Evolutionary conservation across 2,329 filamentous ascomycete species (phyloP), one percentile per base, ranked within the genome.

Genomic region (Leptographium galeiforme): DNA sequence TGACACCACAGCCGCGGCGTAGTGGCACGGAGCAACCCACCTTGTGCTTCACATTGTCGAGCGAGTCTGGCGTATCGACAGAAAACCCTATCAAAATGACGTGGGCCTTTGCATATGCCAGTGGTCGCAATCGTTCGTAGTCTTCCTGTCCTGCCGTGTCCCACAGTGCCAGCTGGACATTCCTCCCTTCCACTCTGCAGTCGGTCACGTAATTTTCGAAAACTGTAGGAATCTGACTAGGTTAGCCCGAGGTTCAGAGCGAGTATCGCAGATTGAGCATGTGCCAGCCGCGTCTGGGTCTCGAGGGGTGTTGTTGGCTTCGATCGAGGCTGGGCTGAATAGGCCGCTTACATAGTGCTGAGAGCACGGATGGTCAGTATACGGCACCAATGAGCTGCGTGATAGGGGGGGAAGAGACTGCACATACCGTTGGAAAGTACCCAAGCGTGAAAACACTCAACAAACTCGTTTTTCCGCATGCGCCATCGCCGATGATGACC

Each of bases 191-290:
- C 56, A 98, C 93, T 72, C 91, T 81, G 71, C 93, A 98, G 72
- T 98, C 93, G 62, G 93, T 98, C 59, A 98, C 93, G 65, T 98
- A 98, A 73, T 98, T 98, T 67, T 98, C 93, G 70, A 98, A 98
- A 40, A 98, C 93, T 48, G 93, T 98, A 1, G 93, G 93, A 51
- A 95, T 90, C 84, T 89, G 68, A 18, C 8, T 4, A 18, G 5
- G 14, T 33, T 7, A 48, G 33, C 7, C 32, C 33, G 45, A 16
- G 18, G 8, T 11, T n/a, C 32, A 16, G 11, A 46, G 8, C 6
- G 32, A 2, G n/a, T 13, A 11, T 19, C 13, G 5, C 30, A 11
- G 45, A 16, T 18, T 1, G 4, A 11, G 32, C 34, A 8, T n/a
- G 13, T 47, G 12, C 14, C 16, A 47, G n/a, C 44, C 6, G 16